Evolutionary conservation across 2,329 filamentous ascomycete species (phyloP).

Genomic region (Ascochyta fabae): DNA sequence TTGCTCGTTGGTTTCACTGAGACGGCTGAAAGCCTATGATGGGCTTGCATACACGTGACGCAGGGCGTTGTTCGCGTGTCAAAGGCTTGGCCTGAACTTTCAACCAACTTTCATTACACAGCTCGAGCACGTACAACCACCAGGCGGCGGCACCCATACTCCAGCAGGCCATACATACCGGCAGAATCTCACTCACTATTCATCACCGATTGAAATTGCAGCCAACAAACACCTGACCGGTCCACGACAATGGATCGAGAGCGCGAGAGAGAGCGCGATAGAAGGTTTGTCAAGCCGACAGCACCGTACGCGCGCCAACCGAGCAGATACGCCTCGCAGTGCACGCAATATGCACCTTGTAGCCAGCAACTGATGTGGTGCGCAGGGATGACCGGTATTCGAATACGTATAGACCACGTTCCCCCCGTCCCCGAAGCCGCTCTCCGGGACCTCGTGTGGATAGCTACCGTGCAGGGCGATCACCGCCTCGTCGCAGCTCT

Average conservation of each 20-base stretch:
- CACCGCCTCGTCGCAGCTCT: conserved; percentile 25
- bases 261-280: conserved; percentile 51
- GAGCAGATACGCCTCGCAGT: conserved; percentile 5
- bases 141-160: not conserved
- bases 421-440: conserved; percentile 39
- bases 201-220: not conserved
- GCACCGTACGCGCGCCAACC: conserved; percentile 19
- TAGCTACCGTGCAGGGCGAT: conserved; percentile 47
- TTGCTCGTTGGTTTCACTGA: not conserved
- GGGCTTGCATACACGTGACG: conserved; percentile 13
- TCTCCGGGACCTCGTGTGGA: conserved; percentile 42
- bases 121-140: conserved; percentile 1
- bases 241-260: conserved; percentile 45
- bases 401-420: conserved; percentile 48
- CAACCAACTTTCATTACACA: conserved; percentile 3
- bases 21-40: not conserved
- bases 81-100: conserved; percentile 15
- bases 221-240: too few relatives aligned
- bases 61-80: conserved; percentile 11
- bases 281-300: conserved; percentile 50
- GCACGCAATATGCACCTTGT: conserved; percentile 7
- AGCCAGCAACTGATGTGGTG: conserved; percentile 2
- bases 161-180: not conserved
- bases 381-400: conserved; percentile 47
- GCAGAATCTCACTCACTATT: conserved; percentile 5